Evolutionary conservation across 257 asterid genomes (phyloP).

Genomic region (Euphrasia confusa): DNA sequence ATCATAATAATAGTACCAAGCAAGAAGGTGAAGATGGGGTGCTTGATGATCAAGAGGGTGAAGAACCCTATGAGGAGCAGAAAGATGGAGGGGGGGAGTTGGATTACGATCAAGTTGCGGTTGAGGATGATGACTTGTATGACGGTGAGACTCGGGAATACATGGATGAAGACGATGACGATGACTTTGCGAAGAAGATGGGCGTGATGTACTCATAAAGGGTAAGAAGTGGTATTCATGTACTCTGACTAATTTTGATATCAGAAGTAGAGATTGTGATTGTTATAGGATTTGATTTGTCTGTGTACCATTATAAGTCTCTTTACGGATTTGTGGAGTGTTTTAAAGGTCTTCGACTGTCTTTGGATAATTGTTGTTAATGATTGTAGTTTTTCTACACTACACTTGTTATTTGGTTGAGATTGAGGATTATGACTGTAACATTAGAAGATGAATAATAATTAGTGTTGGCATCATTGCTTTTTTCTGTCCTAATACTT

Average conservation of each 20-base stretch:
- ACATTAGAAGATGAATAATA: conserved; percentile 29
- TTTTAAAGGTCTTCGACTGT: conserved; percentile 29
- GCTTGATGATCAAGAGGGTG: conserved; percentile 40
- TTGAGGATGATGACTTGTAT: conserved; percentile 47
- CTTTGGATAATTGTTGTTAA: conserved; percentile 1
- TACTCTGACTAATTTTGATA: conserved; percentile 48
- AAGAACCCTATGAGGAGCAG: conserved; percentile 39
- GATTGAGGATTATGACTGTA: conserved; percentile 31
- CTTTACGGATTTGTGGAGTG: conserved; percentile 16
- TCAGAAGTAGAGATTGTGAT: conserved; percentile 36
- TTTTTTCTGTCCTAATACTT: background rate
- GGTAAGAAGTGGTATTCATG: background rate
- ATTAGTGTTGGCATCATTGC: conserved; percentile 19
- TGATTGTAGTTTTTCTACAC: conserved; percentile 23
- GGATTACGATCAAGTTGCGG: conserved; percentile 58
- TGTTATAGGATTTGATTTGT: background rate
- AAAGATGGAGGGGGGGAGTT: conserved; percentile 37
- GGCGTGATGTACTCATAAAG: conserved; percentile 56
- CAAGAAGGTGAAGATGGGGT: conserved; percentile 49
- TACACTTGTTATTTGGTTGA: conserved; percentile 16
- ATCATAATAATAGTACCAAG: background rate
- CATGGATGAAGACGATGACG: conserved; percentile 62
- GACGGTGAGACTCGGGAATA: conserved; percentile 58
- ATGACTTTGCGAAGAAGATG: conserved; percentile 92
- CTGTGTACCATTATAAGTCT: conserved; percentile 24